Conservation (phyloP, 2,329 filamentous ascomycete genomes). For the Ophiostoma ulmi region DNA sequence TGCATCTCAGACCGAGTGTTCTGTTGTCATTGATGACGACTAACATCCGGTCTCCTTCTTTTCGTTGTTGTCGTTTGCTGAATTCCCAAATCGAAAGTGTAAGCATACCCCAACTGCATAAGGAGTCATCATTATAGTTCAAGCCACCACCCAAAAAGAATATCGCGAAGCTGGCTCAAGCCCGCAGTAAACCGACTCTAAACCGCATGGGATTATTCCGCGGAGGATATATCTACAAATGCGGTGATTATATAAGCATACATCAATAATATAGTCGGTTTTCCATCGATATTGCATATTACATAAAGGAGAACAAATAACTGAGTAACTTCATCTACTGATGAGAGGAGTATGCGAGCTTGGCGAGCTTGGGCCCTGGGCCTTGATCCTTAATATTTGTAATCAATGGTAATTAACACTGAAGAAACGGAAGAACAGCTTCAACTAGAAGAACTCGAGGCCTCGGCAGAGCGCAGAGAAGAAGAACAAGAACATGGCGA, state of each 20-base stretch:
- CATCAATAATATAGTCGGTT: not conserved
- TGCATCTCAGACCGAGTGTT: not conserved
- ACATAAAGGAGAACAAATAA: not conserved
- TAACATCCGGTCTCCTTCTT: no score
- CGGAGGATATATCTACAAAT: not conserved
- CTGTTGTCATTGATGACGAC: not conserved
- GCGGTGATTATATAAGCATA: not conserved
- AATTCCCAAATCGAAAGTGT: no score
- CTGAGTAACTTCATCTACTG: not conserved
- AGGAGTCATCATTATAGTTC: not conserved
- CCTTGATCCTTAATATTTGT: no score
- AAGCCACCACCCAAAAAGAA: not conserved
- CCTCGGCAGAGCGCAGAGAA: no score
- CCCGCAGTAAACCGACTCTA: not conserved
- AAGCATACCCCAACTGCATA: not conserved
- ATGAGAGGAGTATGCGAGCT: not conserved
- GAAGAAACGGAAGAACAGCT: not conserved
- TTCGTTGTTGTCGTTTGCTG: not conserved
- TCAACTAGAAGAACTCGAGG: not conserved
- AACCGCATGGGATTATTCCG: not conserved
- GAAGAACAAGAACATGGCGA: not conserved
- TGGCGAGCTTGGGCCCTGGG: not conserved
- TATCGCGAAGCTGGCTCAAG: constrained; percentile 10
- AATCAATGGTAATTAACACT: not conserved
- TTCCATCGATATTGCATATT: not conserved